Conservation (phyloP, 345 rosid genomes). For the Pugionium dolabratum region DNA sequence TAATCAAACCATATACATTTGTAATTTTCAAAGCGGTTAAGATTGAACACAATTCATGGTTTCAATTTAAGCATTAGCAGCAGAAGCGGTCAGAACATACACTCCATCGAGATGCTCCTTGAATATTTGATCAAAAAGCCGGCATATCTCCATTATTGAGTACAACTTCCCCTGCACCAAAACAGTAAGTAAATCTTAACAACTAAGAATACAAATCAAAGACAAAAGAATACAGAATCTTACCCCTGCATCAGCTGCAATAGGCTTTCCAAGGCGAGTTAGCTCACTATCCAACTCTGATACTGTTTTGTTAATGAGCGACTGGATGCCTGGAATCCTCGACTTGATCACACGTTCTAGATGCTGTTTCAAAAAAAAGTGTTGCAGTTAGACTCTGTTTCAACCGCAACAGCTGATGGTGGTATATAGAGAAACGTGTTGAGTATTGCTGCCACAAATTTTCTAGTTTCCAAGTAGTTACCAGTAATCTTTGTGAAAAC, state of each 20-base stretch:
- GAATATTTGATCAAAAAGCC: constrained; percentile 89
- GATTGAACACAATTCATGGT: too few species aligned
- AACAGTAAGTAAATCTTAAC: constrained; percentile 22
- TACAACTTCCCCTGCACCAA: constrained; percentile 88
- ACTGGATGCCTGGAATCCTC: constrained; percentile 92
- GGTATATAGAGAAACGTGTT: not conserved
- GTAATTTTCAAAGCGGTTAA: too few species aligned
- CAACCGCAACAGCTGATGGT: constrained; percentile 16
- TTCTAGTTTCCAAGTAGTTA: not conserved
- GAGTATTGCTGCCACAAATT: constrained; percentile 9
- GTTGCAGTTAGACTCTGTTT: constrained; percentile 23
- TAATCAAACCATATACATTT: constrained; percentile 12
- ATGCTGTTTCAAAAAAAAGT: constrained; percentile 59
- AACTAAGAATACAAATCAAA: constrained; percentile 7
- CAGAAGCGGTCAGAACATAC: constrained; percentile 45
- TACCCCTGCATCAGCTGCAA: constrained; percentile 99
- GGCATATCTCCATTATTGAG: constrained; percentile 96
- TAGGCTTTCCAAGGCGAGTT: constrained; percentile 95
- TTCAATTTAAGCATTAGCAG: not conserved
- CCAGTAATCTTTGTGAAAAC: constrained; percentile 31
- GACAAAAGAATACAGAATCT: constrained; percentile 39
- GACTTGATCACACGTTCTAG: constrained; percentile 96
- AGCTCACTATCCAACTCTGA: constrained; percentile 82
- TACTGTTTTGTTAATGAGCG: constrained; percentile 88
- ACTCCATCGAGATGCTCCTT: constrained; percentile 98